Base-by-base conservation (phyloP, 2,329 filamentous ascomycete species). In the Gremmenia infestans region DNA sequence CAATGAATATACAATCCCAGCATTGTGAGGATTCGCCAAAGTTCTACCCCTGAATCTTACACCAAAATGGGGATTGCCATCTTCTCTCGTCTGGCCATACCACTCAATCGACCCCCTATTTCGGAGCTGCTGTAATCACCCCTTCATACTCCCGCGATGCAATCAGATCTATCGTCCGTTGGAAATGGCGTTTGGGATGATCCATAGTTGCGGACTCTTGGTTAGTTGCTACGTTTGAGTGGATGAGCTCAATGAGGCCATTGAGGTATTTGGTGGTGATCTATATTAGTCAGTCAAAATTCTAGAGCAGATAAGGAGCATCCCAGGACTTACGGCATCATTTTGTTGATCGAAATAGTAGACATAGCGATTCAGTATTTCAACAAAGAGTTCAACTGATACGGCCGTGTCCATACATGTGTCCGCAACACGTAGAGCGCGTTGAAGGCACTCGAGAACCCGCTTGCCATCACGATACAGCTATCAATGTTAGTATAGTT, bases 281-380 rank as follows among this genome's bases (percentile, higher is more conserved):
- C 81, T 84, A 37, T 32, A 6, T 36, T 5, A 7, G 53, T 67
- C 60, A 66, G 53, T n/a, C 37, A 37, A 43, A 43, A 6, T 32
- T 9, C 39, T 5, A n/a, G 23, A 48, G n/a, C 17, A 43, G 42
- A 68, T 42, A 62, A 49, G 50, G 19, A 8, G 7, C 2, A 52
- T 15, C 32, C 3, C 43, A 11, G 9, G 6, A 72, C 80, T 74
- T 72, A 83, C 94, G 63, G 92, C 92, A 75, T 99, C 94, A 73
- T 99, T 99, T 71, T 96, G 91, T 72, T 99, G 93, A 73, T 99
- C 94, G 76, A 97, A 99, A 77, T 97, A 99, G 73, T 99, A 99
- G 52, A 97, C 92, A 71, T 99, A 99, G 72, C 94, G 86, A 72
- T 99, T 97, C 54, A 99, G 77, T 61, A 99, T 99, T 75, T 99